Evolutionary conservation across 2,329 filamentous ascomycete species (phyloP), one percentile per base, ranked within the genome.

Genomic region (Fusarium sp.): DNA sequence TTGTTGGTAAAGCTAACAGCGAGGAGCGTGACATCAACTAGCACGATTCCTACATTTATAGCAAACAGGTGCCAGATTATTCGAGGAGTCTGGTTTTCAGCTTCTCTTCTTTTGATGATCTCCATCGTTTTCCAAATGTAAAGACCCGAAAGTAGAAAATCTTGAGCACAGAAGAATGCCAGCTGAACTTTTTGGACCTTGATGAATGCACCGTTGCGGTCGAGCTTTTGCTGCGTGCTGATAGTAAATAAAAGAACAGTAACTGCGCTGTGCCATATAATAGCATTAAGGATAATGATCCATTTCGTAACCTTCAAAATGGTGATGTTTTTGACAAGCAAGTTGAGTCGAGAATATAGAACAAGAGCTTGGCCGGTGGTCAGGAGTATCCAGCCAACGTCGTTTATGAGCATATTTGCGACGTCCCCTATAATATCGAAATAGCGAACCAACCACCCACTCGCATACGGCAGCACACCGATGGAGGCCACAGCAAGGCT

Each of bases 1-100:
- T 80, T 70, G 20, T 77, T 74, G 5, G 77, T 65, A 61, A 79
- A 81, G 47, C 82, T 75, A 18, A 83, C 71, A 7, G 24, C 75
- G 13, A 83, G 65, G 30, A 83, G 75, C 14, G 80, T 73, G 26
- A 85, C 64, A 61, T 87, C 84, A 75, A 87, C 81, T 5, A 81
- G 33, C 16, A 87, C 78, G 38, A 86, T 82, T 11, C 82, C 39
- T 18, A 85, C 65, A 64, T 87, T 86, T 26, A 85, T 81, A 11
- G 79, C 76, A 22, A 66, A 59, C 2, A 76, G 67, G 26, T 73
- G 72, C 61, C 67, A 69, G n/a, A 76, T 61, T 30, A 73, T 64
- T 22, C 61, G 65, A 30, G 58, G 59, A 22, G 66, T 76, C 26
- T 55, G 56, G 6, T 60, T 45, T 42, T 74, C 33, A 4, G 65